Base-by-base conservation (phyloP, 2,329 filamentous ascomycete species). In the Arachnopeziza araneosa region DNA sequence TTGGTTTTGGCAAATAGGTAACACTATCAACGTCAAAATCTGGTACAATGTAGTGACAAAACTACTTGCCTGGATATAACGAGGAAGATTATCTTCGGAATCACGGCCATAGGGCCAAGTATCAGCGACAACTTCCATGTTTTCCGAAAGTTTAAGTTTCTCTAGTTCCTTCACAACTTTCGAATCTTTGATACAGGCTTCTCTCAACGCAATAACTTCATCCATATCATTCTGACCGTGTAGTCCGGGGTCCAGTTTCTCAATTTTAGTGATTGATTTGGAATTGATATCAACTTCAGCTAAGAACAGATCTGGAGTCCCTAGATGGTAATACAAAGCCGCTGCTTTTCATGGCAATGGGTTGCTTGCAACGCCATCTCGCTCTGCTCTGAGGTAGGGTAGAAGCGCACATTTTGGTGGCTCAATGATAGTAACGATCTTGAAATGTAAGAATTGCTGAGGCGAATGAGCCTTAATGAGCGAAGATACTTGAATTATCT, bases 71-170 rank as follows among this genome's bases (percentile, higher is more conserved):
- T 68, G 67, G 17, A 68, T 60, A 58, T 66, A 67, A 5, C 67
- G 62, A 10, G 67, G 63, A 48, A 61, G 55, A 26, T 63, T 56
- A 24, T 66, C 60, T n/a, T 68, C 60, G 10, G 61, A 60, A 55
- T 69, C 66, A 51, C 66, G 48, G 17, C 68, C 68, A 55, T 68
- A 69, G 12, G 66, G 65, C 68, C 66, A 69, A 49, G 68, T 64
- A 63, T 69, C 68, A 55, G 64, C 66, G 1, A 64, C 60, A 52
- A 69, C 60, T 10, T 63, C 63, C 30, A 67, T 54, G 24, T 58
- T 19, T 1, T 62, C 50, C 1, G 68, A 66, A 10, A 69, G 52
- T 36, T 66, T 61, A 32, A 65, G 65, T 21, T 61, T 63, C 32
- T 62, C 52, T 6, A 69, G 58, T 23, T 60, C 59, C 30, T 62